Conservation (phyloP, 768 basidiomycete species). For the Ramaria rubella region DNA sequence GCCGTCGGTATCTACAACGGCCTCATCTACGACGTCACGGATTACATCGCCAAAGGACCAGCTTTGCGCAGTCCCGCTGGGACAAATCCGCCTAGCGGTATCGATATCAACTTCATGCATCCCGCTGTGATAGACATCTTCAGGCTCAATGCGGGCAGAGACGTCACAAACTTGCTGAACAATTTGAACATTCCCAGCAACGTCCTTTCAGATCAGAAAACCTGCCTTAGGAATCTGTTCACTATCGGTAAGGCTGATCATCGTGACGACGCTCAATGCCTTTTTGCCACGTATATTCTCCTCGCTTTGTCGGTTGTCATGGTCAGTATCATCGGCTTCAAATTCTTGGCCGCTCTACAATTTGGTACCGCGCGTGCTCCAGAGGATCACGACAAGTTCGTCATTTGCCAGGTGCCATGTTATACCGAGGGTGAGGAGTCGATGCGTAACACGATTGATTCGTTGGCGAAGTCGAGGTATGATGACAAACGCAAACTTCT, state of each 20-base stretch:
- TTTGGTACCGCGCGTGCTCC: constrained; percentile 75
- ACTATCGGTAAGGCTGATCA: constrained; percentile 87
- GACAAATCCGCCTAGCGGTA: constrained; percentile 34
- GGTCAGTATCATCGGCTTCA: constrained; percentile 94
- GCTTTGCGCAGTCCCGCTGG: constrained; percentile 44
- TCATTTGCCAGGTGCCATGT: constrained; percentile 97
- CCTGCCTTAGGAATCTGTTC: constrained; percentile 91
- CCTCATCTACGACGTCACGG: constrained; percentile 80
- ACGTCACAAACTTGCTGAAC: constrained; percentile 74
- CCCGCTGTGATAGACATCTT: constrained; percentile 66
- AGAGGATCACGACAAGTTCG: constrained; percentile 94
- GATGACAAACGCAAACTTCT: constrained; percentile 97
- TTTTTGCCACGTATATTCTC: constrained; percentile 86
- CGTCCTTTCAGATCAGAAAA: constrained; percentile 65
- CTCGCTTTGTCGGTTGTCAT: constrained; percentile 85
- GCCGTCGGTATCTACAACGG: constrained; percentile 83
- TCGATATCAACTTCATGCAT: constrained; percentile 65
- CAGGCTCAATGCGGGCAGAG: constrained; percentile 63
- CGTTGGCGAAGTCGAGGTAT: constrained; percentile 88
- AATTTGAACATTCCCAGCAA: constrained; percentile 51
- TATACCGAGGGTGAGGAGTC: constrained; percentile 94
- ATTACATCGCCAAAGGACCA: constrained; percentile 70
- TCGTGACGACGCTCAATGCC: constrained; percentile 85
- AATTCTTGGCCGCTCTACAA: constrained; percentile 87
- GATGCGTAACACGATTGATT: constrained; percentile 84